These are phyloP conservation scores for Ustilago crameri DNA, from an alignment of 1,284 basidiomycete genomes.

Conservation along the genomic window DNA sequence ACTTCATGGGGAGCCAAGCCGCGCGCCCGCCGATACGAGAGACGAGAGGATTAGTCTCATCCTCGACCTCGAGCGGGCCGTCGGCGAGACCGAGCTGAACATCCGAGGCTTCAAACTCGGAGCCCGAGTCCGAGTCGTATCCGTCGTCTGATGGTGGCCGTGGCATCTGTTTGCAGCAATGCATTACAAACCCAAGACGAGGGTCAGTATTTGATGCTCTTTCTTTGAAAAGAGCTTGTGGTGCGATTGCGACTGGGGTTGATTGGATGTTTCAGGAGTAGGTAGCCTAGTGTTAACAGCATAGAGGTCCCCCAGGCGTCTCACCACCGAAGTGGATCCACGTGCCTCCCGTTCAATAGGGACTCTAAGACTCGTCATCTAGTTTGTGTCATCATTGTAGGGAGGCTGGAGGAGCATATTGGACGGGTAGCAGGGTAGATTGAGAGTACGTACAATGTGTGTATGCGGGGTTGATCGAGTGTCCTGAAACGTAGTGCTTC, in stretches of 20 bases:
- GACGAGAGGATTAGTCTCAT: conserved; percentile 65
- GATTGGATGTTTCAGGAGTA: conserved; percentile 48
- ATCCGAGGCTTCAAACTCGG: conserved; percentile 51
- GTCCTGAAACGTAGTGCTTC: conserved; percentile 38
- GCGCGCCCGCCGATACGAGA: conserved; percentile 64
- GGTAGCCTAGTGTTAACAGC: conserved; percentile 64
- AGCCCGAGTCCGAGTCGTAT: conserved; percentile 59
- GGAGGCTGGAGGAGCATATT: not conserved
- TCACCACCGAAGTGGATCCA: conserved; percentile 30
- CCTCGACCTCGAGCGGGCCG: conserved; percentile 58
- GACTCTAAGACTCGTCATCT: conserved; percentile 65
- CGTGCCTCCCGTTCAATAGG: conserved; percentile 46
- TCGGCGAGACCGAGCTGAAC: conserved; percentile 65
- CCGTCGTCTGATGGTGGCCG: conserved; percentile 50
- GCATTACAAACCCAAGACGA: not conserved
- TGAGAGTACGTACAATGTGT: conserved; percentile 23
- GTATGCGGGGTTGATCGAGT: conserved; percentile 31
- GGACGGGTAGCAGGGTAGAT: too few species aligned
- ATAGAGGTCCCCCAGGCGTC: conserved; percentile 45
- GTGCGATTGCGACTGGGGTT: not conserved
- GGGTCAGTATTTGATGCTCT: conserved; percentile 10
- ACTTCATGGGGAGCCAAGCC: conserved; percentile 60
- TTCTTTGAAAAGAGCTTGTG: not conserved
- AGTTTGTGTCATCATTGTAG: conserved; percentile 55
- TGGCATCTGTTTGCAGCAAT: conserved; percentile 37